Base-by-base conservation (phyloP, 441 rosid genomes). In the Erodium trifolium region DNA sequence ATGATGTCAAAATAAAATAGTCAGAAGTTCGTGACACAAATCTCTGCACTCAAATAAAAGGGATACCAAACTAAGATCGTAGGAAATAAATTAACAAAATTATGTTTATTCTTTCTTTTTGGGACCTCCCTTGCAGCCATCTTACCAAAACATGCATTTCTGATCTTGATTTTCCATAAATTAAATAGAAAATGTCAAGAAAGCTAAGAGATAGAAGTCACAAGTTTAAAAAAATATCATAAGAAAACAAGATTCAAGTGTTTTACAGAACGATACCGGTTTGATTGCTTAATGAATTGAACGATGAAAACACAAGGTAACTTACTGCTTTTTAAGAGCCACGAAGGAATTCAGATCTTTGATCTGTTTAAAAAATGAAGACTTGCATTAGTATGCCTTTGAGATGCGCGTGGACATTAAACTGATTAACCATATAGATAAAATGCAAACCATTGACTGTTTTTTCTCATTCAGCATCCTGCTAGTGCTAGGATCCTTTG, bases 311-410 rank as follows among this genome's bases (percentile, higher is more conserved):
- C 18, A 59, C 18, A 55, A 59, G 31, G 63, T 59, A 18, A 82
- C 93, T 68, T 86, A 89, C 97, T 85, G 86, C 80, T 93, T 93
- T 77, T 91, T 93, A 45, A 84, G 89, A 72, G 96, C 93, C 66
- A 91, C 97, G 39, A 87, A 93, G 51, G 99, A 89, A 80, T 93
- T 93, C 67, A 93, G 80, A 84, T 93, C 99, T 81, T 93, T 93
- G 68, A 91, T 81, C 98, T 93, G 88, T 86, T 85, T n/a, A 75
- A 73, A 35, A 59, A 82, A 19, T 66, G 4, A 14, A 72, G 73
- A 35, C 51, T 60, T 37, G 31, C 27, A 75, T 71, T 29, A 78
- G 74, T 39, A 51, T 18, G 70, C 73, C 29, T 65, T 64, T 59
- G 23, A 65, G 68, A 67, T 47, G 10, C 12, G 51, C 62, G 37